A percentile compares a stretch with the other conserved stretches of the same genome.
These are phyloP conservation scores for Hanseniaspora uvarum DNA, from an alignment of 1,139 yeast species.

Conservation along the genomic window DNA sequence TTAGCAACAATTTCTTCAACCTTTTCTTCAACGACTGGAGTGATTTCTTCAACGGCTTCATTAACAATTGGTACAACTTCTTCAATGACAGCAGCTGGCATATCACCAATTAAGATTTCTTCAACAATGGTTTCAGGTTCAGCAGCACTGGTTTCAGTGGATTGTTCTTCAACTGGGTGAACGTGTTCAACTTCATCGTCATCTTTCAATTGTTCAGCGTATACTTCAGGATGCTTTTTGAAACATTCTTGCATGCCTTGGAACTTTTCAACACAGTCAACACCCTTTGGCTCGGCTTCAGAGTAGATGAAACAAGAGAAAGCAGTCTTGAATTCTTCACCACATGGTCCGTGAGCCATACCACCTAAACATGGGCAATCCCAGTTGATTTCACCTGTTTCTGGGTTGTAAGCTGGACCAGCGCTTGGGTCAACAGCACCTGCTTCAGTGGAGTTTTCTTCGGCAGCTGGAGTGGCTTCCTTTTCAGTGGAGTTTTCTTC, in stretches of 20 bases:
- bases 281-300: conserved; percentile 91
- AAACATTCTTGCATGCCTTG: conserved; percentile 91
- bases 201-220: conserved; percentile 80
- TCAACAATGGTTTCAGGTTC: conserved; percentile 19
- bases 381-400: conserved; percentile 99
- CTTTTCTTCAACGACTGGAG: conserved; percentile 16
- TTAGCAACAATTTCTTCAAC: conserved; percentile 19
- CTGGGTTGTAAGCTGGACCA: conserved; percentile 55
- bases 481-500: neutral
- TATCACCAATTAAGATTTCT: conserved; percentile 2
- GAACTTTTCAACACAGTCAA: conserved; percentile 89
- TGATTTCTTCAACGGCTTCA: conserved; percentile 4
- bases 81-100: conserved; percentile 13
- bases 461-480: neutral
- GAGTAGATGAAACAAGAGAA: conserved; percentile 94
- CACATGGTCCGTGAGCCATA: conserved; percentile 98
- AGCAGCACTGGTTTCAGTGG: conserved; percentile 9
- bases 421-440: conserved; percentile 2
- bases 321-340: conserved; percentile 93
- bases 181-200: conserved; percentile 39
- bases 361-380: conserved; percentile 99
- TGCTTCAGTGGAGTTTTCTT: too few relatives aligned
- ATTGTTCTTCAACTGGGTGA: conserved; percentile 18
- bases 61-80: conserved; percentile 18
- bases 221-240: conserved; percentile 85